Evolutionary conservation across 768 basidiomycete species (phyloP).

Genomic region (Favolaschia claudopus): DNA sequence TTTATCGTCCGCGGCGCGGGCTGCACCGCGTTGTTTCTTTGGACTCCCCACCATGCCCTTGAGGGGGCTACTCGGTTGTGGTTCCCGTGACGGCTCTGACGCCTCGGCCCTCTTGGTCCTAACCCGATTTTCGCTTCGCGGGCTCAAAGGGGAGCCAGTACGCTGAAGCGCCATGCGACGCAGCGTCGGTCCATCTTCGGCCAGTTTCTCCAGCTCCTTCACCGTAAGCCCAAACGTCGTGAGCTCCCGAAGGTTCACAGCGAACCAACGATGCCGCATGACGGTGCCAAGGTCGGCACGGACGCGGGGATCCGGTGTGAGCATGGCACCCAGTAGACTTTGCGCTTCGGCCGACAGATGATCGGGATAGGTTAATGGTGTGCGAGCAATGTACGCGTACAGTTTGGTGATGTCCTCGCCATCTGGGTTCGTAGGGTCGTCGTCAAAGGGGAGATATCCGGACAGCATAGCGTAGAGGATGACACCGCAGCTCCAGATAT

Average conservation of each 20-base stretch:
- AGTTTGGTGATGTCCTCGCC: slow-evolving; percentile 99
- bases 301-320: slow-evolving; percentile 86
- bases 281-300: slow-evolving; percentile 80
- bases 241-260: slow-evolving; percentile 51
- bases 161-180: slow-evolving; percentile 73
- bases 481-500: slow-evolving; percentile 97
- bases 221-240: slow-evolving; percentile 72
- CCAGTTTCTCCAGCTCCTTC: slow-evolving; percentile 78
- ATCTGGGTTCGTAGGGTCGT: slow-evolving; percentile 97
- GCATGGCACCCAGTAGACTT: slow-evolving; percentile 87
- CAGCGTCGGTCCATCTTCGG: slow-evolving; percentile 83
- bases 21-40: slow-evolving; percentile 11
- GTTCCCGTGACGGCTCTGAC: slow-evolving; percentile 21
- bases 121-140: too few species aligned
- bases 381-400: slow-evolving; percentile 98
- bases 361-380: slow-evolving; percentile 93
- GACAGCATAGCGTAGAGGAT: slow-evolving; percentile 97
- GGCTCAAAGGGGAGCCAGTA: too few species aligned
- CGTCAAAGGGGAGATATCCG: slow-evolving; percentile 97
- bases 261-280: slow-evolving; percentile 91
- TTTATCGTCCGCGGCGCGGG: neutral
- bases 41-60: slow-evolving; percentile 19
- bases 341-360: slow-evolving; percentile 87
- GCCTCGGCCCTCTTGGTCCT: neutral
- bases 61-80: neutral